A percentile compares a stretch with the other conserved stretches of the same genome.
Conservation (phyloP, 2,329 filamentous ascomycete genomes). For the Talaromyces atroroseus region DNA sequence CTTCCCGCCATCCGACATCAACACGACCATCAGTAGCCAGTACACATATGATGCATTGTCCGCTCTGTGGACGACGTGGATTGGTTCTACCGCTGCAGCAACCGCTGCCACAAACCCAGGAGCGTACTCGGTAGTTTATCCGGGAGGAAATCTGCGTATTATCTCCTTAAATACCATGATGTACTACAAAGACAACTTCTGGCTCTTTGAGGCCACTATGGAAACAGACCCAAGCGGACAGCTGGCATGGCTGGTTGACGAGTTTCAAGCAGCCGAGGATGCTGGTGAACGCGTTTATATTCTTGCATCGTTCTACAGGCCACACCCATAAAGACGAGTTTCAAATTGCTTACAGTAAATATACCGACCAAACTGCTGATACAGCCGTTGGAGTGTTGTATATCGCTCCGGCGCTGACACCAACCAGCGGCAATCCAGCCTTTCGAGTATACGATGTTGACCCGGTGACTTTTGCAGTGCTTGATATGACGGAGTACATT, state of each 20-base stretch:
- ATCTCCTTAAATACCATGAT: conserved; percentile 56
- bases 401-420: conserved; percentile 50
- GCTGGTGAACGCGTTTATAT: conserved; percentile 51
- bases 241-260: conserved; percentile 48
- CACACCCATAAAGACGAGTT: conserved; percentile 54
- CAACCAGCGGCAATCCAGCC: conserved; percentile 50
- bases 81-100: conserved; percentile 34
- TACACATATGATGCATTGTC: conserved; percentile 51
- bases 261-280: conserved; percentile 50
- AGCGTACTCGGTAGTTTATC: conserved; percentile 46
- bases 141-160: conserved; percentile 47
- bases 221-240: conserved; percentile 48
- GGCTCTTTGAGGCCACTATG: conserved; percentile 48
- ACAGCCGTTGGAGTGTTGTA: conserved; percentile 49
- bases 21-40: conserved; percentile 38
- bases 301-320: conserved; percentile 30
- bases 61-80: conserved; percentile 46
- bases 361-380: conserved; percentile 34
- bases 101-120: conserved; percentile 39
- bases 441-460: conserved; percentile 56
- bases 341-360: conserved; percentile 49
- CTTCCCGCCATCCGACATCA: conserved; percentile 40
- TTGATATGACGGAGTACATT: conserved; percentile 51
- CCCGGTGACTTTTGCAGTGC: conserved; percentile 49
- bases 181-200: conserved; percentile 54